Base-by-base conservation (phyloP, 495 filamentous ascomycete genomes). In the Pyronema omphalodes region DNA sequence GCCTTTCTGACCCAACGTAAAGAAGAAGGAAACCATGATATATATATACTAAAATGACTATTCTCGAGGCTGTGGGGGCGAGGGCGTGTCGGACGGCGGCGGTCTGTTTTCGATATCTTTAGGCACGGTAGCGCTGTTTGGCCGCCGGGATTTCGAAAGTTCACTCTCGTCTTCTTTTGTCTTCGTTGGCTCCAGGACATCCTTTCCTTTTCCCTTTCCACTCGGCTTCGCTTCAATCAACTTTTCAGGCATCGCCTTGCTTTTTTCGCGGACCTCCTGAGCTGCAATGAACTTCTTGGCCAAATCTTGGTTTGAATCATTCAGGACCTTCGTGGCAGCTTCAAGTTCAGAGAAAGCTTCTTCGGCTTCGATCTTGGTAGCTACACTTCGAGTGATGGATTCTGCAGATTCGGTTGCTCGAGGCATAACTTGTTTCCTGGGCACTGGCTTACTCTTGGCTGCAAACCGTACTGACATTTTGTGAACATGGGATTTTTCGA, bases 391-490 rank as follows among this genome's bases (percentile, higher is more conserved):
- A 29, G 23, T 2, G 23, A 29, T 29, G 23, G 23, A 29, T 29
- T 29, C 23, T 29, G 23, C 23, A 29, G 23, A 29, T 29, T 29
- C 23, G 23, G 23, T 29, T 29, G 23, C 23, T 5, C 5, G 23
- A 29, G 23, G 23, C 5, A 29, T 29, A 5, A 29, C 23, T 29
- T 5, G 23, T n/a, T 44, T n/a, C 41, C 37, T 39, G 47, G 36
- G 34, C 17, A 51, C 33, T 12, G 47, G 14, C 14, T 46, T 46
- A 23, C 11, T 34, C 52, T 44, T 46, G 37, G 36, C 8, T 7
- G 54, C 61, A 33, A 58, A 65, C 23, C 62, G 48, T 19, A 65
- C 55, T n/a, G 61, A 36, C 0, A 57, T 60, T 33, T 37, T 45
- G 15, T 65, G 58, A 41, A 65, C 55, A 12, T 34, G 47, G 48